A percentile compares a stretch with the other conserved stretches of the same genome.
Conservation (phyloP, 352 stramenopile species). For the Blastocystis sp. region DNA sequence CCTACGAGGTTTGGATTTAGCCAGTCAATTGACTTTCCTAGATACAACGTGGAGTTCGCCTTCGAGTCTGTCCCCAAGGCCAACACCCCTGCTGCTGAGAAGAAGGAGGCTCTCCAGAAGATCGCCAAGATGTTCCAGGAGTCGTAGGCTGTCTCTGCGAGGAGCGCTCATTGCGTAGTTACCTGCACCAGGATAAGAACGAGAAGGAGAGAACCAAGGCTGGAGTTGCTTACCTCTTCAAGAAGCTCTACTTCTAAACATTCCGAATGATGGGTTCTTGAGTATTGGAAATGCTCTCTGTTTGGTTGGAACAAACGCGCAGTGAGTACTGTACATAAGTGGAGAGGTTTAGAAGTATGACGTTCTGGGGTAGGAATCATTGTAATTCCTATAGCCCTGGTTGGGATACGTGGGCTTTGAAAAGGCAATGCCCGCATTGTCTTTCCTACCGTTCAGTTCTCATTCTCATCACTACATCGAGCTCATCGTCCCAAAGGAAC, state of each 20-base stretch:
- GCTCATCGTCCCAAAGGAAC: too few relatives aligned
- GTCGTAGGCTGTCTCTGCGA: background rate
- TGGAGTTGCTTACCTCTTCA: conserved; percentile 70
- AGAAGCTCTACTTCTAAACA: conserved; percentile 70
- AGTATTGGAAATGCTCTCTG: conserved; percentile 41
- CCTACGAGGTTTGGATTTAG: conserved; percentile 57
- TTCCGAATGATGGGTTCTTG: conserved; percentile 52
- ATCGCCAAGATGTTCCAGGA: conserved; percentile 64
- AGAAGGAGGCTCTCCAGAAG: conserved; percentile 57
- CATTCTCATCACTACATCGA: too few relatives aligned
- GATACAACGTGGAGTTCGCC: conserved; percentile 66
- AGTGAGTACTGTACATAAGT: conserved; percentile 10
- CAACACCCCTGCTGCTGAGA: conserved; percentile 12
- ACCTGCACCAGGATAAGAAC: conserved; percentile 68
- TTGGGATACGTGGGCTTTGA: too few relatives aligned
- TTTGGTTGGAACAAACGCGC: conserved; percentile 29
- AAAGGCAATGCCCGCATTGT: too few relatives aligned
- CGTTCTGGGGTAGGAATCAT: too few relatives aligned
- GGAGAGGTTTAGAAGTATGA: too few relatives aligned
- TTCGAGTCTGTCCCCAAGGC: conserved; percentile 51
- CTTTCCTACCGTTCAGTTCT: too few relatives aligned
- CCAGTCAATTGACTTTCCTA: conserved; percentile 18
- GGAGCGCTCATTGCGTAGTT: conserved; percentile 26
- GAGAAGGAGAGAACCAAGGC: conserved; percentile 68
- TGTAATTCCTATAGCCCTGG: too few relatives aligned